Evolutionary conservation across 2,329 filamentous ascomycete genomes (phyloP).

Genomic region (Xylaria sp.): DNA sequence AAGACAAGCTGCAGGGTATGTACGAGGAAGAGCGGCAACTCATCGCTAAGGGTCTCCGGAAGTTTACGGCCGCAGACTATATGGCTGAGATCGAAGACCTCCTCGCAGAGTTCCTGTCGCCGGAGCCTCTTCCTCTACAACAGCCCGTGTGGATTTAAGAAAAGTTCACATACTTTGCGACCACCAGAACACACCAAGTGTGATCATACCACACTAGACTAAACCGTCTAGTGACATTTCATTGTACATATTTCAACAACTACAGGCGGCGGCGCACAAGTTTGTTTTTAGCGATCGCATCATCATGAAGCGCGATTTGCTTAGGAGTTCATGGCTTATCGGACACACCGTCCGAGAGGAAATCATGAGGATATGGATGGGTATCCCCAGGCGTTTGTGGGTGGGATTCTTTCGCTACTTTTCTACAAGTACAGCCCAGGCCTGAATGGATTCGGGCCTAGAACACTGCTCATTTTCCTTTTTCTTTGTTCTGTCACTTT

Average conservation of each 20-base stretch:
- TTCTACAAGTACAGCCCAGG: no score
- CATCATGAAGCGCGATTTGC: conserved; percentile 7
- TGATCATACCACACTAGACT: no score
- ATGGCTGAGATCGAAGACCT: conserved; percentile 70
- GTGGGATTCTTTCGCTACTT: no score
- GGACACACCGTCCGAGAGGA: background rate
- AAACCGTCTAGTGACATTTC: conserved; percentile 26
- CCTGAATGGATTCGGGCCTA: no score
- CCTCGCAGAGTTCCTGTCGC: conserved; percentile 54
- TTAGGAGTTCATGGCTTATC: conserved; percentile 2
- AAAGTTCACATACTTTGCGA: background rate
- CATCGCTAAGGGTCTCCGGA: conserved; percentile 61
- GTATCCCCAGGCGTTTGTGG: no score
- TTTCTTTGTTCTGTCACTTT: no score
- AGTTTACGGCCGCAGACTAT: conserved; percentile 78
- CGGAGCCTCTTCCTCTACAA: conserved; percentile 29
- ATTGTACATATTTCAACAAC: conserved; percentile 33
- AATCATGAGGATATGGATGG: background rate
- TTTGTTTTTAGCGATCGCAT: conserved; percentile 7
- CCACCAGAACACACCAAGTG: no score
- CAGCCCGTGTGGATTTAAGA: conserved; percentile 46
- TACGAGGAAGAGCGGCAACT: conserved; percentile 73
- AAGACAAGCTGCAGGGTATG: conserved; percentile 52
- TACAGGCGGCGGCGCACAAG: conserved; percentile 17
- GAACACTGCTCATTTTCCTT: no score